Conservation (phyloP, 75 land plant genomes). For the Pinus tabuliformis region DNA sequence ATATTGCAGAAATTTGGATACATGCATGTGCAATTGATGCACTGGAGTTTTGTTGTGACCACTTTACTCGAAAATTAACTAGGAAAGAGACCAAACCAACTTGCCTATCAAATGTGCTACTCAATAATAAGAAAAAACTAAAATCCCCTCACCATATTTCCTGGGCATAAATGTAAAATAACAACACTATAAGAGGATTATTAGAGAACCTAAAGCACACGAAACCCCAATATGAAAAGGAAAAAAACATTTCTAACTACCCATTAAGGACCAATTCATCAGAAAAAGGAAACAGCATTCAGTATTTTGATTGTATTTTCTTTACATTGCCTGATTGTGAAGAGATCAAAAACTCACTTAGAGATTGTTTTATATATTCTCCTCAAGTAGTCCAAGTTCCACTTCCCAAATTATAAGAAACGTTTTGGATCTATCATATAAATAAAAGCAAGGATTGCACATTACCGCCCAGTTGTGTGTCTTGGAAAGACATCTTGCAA, state of each 20-base stretch:
- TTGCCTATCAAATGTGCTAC: neutral
- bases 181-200: neutral
- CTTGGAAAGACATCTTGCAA: constrained; percentile 83
- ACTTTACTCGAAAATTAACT: neutral
- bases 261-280: neutral
- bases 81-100: neutral
- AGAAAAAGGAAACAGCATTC: neutral
- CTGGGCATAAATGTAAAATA: neutral
- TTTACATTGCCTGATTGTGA: neutral
- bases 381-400: neutral
- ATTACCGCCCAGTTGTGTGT: constrained; percentile 98
- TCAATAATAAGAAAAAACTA: neutral
- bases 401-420: neutral
- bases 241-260: neutral
- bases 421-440: too few relatives aligned
- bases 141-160: neutral
- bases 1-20: too few relatives aligned
- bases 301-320: neutral
- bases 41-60: neutral
- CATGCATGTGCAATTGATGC: neutral
- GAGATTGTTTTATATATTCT: neutral
- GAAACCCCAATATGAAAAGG: neutral
- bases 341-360: neutral
- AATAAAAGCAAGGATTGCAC: neutral
- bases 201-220: neutral